Conservation (phyloP, 2,329 filamentous ascomycete species). For the Ascosphaera aggregata region DNA sequence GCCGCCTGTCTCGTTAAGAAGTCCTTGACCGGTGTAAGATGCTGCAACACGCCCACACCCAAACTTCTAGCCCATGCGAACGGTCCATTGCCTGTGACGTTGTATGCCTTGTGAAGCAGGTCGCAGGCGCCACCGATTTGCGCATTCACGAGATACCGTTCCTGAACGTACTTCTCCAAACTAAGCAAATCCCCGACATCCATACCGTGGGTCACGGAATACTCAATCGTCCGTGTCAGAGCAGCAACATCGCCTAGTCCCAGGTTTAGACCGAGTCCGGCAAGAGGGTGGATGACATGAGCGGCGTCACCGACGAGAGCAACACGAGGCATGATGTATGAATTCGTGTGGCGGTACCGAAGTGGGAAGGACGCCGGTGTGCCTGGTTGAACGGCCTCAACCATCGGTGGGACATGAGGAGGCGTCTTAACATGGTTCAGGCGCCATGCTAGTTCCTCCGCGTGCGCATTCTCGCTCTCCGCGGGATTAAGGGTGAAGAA, state of each 20-base stretch:
- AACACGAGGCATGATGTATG: constrained; percentile 73
- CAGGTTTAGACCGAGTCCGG: constrained; percentile 83
- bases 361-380: constrained; percentile 79
- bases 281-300: constrained; percentile 84
- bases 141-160: constrained; percentile 66
- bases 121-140: constrained; percentile 56
- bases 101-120: constrained; percentile 82
- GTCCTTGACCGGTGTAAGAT: constrained; percentile 49
- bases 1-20: constrained; percentile 57
- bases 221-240: constrained; percentile 49
- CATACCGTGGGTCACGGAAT: constrained; percentile 59
- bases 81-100: constrained; percentile 47
- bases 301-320: constrained; percentile 87
- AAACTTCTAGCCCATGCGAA: constrained; percentile 57
- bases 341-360: constrained; percentile 77
- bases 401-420: constrained; percentile 37
- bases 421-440: constrained; percentile 41
- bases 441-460: constrained; percentile 68
- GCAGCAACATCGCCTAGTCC: constrained; percentile 75
- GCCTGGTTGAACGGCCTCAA: constrained; percentile 49
- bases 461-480: constrained; percentile 23
- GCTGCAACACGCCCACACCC: constrained; percentile 54
- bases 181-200: constrained; percentile 62
- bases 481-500: constrained; percentile 42
- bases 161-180: constrained; percentile 57